phyloP scores from a whole-genome alignment of 305 asterid species.

The Fraxinus albicans region DNA sequence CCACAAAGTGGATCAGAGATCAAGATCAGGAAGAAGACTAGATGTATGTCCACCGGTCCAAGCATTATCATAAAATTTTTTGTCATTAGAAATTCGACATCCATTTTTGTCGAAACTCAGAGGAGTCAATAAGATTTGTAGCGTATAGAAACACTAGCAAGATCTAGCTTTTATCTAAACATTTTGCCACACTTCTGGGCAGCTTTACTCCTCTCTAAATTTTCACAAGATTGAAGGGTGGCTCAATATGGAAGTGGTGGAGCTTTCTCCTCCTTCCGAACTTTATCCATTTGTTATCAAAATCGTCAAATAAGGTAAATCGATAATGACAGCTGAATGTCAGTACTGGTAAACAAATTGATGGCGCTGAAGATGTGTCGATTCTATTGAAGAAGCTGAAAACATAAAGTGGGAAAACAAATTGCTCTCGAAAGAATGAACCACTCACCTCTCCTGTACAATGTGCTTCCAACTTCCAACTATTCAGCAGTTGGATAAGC shows the following conservation, averaged over 20 bases:
- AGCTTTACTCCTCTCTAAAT: background rate
- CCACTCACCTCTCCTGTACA: background rate
- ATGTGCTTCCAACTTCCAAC: background rate
- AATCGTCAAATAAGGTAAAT: background rate
- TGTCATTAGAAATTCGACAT: background rate
- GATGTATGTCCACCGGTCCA: background rate
- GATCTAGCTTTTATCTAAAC: background rate
- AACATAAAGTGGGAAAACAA: background rate
- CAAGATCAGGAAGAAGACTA: conserved; percentile 49
- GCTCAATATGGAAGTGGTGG: background rate
- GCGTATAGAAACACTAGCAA: conserved; percentile 3
- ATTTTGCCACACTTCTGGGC: background rate
- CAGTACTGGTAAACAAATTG: background rate
- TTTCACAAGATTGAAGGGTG: background rate
- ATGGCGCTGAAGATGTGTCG: background rate
- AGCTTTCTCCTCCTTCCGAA: background rate
- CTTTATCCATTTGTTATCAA: background rate
- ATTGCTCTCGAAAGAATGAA: background rate
- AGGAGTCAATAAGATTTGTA: conserved; percentile 4
- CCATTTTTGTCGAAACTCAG: conserved; percentile 17
- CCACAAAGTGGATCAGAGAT: conserved; percentile 95
- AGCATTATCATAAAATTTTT: background rate
- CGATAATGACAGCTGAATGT: background rate
- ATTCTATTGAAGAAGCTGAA: background rate
- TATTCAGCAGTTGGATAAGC: background rate